phyloP scores from a whole-genome alignment of 108 stramenopile species.

The Skeletonema grethae region DNA sequence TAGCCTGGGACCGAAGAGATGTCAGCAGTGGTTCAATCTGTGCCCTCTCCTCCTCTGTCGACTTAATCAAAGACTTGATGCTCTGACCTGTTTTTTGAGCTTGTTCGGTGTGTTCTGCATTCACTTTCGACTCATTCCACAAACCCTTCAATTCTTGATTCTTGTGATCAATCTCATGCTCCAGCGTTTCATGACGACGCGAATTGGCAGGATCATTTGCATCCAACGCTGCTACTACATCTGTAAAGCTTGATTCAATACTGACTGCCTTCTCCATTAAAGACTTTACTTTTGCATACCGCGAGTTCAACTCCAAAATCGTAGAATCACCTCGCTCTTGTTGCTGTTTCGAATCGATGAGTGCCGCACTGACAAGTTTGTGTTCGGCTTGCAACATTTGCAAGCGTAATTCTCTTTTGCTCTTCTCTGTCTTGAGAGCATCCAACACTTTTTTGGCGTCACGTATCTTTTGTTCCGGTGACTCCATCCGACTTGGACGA shows the following conservation, averaged over 20 bases:
- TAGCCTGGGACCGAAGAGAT: constrained; percentile 4
- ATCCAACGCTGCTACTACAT: constrained; percentile 30
- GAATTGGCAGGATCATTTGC: constrained; percentile 17
- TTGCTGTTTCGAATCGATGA: neutral
- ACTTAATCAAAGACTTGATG: neutral
- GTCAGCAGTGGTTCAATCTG: neutral
- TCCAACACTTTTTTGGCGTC: constrained; percentile 41
- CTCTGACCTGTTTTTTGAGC: neutral
- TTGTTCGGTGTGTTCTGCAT: neutral
- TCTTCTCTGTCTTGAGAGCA: constrained; percentile 27
- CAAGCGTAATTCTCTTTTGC: constrained; percentile 24
- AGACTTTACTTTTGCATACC: constrained; percentile 15
- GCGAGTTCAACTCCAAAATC: constrained; percentile 8
- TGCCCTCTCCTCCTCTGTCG: neutral
- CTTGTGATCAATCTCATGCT: constrained; percentile 36
- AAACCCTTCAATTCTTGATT: constrained; percentile 42
- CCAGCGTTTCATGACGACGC: constrained; percentile 35
- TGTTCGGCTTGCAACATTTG: neutral
- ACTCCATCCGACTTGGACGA: neutral
- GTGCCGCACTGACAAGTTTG: neutral
- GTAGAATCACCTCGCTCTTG: neutral
- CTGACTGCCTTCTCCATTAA: constrained; percentile 8
- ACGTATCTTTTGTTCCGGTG: constrained; percentile 11
- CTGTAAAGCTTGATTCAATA: constrained; percentile 22
- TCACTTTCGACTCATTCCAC: neutral